Percentiles rank a stretch among this genome's conserved stretches.
phyloP scores from a whole-genome alignment of 306 rosid genomes.

The Hippophae gyantsensis region DNA sequence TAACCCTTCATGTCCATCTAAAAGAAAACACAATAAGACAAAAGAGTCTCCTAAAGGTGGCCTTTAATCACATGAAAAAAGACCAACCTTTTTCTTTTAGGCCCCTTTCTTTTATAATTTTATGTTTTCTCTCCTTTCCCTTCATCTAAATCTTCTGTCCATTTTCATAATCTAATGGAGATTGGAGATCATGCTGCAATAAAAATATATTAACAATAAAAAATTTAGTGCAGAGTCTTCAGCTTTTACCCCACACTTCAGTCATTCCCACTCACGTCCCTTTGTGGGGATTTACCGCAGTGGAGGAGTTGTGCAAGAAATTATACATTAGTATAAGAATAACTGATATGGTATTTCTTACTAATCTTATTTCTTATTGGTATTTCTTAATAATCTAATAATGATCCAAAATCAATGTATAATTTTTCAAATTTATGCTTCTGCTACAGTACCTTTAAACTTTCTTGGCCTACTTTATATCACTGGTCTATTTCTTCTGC shows the following conservation, averaged over 20 bases:
- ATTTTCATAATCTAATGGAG: slow-evolving; percentile 1
- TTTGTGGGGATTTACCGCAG: slow-evolving; percentile 9
- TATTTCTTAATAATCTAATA: too few relatives aligned
- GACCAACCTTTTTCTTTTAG: background rate
- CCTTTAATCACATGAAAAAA: slow-evolving; percentile 22
- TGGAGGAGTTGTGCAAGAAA: too few relatives aligned
- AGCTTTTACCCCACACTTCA: slow-evolving; percentile 26
- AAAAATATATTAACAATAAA: background rate
- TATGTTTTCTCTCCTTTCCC: background rate
- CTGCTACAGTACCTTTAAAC: slow-evolving; percentile 6
- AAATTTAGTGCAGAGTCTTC: background rate
- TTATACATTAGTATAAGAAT: too few relatives aligned
- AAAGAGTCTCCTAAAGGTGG: slow-evolving; percentile 22
- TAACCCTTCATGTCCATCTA: slow-evolving; percentile 24
- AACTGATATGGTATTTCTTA: too few relatives aligned
- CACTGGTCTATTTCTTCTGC: slow-evolving; percentile 1
- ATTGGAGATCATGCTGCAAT: slow-evolving; percentile 1
- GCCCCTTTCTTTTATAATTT: background rate
- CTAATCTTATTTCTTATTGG: too few relatives aligned
- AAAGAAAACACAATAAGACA: slow-evolving; percentile 34
- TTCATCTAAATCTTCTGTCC: background rate
- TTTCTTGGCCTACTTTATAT: slow-evolving; percentile 2
- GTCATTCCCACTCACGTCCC: slow-evolving; percentile 27
- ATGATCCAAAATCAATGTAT: too few relatives aligned
- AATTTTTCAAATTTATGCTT: background rate